Conservation (phyloP, 257 asterid species). For the Solanum gracilifrons region DNA sequence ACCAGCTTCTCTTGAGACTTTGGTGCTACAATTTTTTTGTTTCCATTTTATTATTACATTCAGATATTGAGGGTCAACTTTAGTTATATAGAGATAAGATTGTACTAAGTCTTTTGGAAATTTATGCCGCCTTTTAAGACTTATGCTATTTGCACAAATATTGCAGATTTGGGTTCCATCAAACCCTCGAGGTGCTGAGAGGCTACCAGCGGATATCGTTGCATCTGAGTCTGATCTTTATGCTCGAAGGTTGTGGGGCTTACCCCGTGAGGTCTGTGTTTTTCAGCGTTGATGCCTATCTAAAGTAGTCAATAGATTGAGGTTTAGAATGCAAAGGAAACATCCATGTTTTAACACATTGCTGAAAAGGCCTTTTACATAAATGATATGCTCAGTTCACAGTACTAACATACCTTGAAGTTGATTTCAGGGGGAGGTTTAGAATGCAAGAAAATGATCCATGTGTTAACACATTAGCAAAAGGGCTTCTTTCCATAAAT, state of each 20-base stretch:
- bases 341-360: neutral
- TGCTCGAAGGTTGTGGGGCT: conserved; percentile 73
- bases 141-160: neutral
- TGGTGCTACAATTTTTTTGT: neutral
- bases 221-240: conserved; percentile 55
- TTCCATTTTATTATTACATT: neutral
- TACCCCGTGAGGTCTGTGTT: conserved; percentile 58
- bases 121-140: neutral
- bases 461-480: neutral
- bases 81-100: neutral
- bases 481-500: neutral
- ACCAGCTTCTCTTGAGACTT: neutral
- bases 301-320: neutral
- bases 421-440: neutral
- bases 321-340: neutral
- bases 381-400: neutral
- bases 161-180: conserved; percentile 74
- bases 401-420: neutral
- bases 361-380: neutral
- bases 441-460: neutral
- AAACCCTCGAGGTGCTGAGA: conserved; percentile 88
- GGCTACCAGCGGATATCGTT: conserved; percentile 60
- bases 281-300: neutral
- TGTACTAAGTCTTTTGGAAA: neutral
- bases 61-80: neutral